Evolutionary conservation across 225 moss, liverwort and hornwort genomes (phyloP), one percentile per base, ranked within the genome.

Genomic region (Physcomitrium patens): DNA sequence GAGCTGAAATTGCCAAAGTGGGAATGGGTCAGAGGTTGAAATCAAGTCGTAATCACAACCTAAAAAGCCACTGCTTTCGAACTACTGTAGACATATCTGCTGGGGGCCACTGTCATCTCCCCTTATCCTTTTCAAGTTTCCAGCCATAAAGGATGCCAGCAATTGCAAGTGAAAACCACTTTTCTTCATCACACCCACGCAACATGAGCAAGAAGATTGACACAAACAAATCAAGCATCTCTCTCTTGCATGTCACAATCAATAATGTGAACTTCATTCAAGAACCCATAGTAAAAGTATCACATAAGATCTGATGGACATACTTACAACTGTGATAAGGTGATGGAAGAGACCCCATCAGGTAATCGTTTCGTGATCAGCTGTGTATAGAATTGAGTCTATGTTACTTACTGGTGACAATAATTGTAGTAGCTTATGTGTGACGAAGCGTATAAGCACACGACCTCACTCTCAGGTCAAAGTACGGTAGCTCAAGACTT

Each of bases 391-490:
- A 37, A 37, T 37, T 37, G 31, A 37, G 31, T 37, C 31, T 37
- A 37, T 37, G 31, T 7, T 37, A 37, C 31, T 37, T 37, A 4
- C 31, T 37, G 17, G n/a, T 50, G 17, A 17, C 67, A 51, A 67
- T 67, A 67, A 51, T 28, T n/a, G 50, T 18, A 51, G 67, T 10
- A 52, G 28, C 52, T 52, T 12, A 68, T 68, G 7, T 37, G 31
- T 37, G 31, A 37, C 31, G 54, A 55, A 55, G 22, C 56, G 49
- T 69, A 12, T 3, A 12, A 15, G 49, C 15, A 12, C 3, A 49
- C 49, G 12, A 15, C 1, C 49, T 49, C 49, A 54, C 16, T 22
- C 13, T 2, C 23, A 57, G 10, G 70, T 57, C 10, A 20, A 22
- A 65, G 43, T 19, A 55, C 55, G n/a, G 42, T 43, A 22, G 2